Base-by-base conservation (phyloP, 495 filamentous ascomycete species). In the Trichoderma orchidacearum region DNA sequence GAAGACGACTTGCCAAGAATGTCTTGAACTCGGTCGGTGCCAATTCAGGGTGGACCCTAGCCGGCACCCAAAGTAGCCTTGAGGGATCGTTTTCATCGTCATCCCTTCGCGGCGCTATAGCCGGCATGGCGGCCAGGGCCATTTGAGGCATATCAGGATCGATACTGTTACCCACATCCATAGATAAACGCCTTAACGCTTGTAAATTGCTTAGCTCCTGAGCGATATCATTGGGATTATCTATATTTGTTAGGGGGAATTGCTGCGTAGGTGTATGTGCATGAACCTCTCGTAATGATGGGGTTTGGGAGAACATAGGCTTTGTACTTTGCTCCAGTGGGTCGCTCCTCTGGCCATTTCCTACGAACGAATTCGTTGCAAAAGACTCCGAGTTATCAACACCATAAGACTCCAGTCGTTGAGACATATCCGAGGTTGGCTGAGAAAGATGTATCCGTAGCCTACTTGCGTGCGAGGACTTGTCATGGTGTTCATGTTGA, bases 11-110 rank as follows among this genome's bases (percentile, higher is more conserved):
- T 64, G 97, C 92, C 0, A 99, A 78, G 63, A 97, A 99, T 1
- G 87, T 87, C 70, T 93, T 95, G 75, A 97, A 99, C 64, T 96
- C 94, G 67, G 85, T 90, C 5, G 93, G 94, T 28, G 94, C 93
- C 30, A 99, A 73, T 70, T 97, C 93, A 12, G 93, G 93, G 63
- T 99, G 93, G 17, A 97, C 75, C 56, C 90, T 81, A 23, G 93
- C 93, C 0, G 93, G 93, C 27, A 99, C 93, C 93, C 93, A 99
- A 56, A 96, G 89, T 52, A 97, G 69, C 59, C 88, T 81, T 1
- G 90, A 88, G 3, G 89, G 80, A 70, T 96, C 94, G 62, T 90
- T 85, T 65, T 95, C 92, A 66, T 88, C 81, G 60, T 90, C 86
- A 51, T 82, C 80, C 30, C 83, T 82, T 6, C 82, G 83, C 8